Evolutionary conservation across 139 green algal species (phyloP).

Genomic region (Chlorella sorokiniana): DNA sequence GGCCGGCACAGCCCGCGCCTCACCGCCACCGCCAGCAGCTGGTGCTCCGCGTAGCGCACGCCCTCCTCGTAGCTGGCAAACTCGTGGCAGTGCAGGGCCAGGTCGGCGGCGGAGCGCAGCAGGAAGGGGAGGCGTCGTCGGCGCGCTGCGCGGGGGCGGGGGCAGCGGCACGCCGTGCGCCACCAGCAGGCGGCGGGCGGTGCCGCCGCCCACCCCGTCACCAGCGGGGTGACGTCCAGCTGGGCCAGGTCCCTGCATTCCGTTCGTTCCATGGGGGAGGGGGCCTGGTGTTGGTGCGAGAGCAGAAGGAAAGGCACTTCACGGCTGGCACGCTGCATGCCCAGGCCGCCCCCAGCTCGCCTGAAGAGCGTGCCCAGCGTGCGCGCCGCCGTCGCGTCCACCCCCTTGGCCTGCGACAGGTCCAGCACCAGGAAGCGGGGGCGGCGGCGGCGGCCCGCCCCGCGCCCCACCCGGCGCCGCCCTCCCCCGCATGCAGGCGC

Average conservation of each 20-base stretch:
- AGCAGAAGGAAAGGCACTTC: background rate
- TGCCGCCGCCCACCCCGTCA: slow-evolving; percentile 1
- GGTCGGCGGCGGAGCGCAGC: background rate
- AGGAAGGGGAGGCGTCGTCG: background rate
- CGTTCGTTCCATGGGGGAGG: too few relatives aligned
- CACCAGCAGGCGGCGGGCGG: slow-evolving; percentile 18
- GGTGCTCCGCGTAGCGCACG: slow-evolving; percentile 8
- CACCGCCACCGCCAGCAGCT: slow-evolving; percentile 28
- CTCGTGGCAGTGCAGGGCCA: slow-evolving; percentile 21
- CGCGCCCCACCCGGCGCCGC: background rate
- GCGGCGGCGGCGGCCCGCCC: slow-evolving; percentile 2
- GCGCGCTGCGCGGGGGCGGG: background rate
- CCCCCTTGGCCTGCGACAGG: slow-evolving; percentile 34
- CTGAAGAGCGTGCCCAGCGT: slow-evolving; percentile 32
- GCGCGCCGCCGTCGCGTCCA: slow-evolving; percentile 38
- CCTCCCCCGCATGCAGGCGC: background rate
- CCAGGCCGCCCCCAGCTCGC: background rate
- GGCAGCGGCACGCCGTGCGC: slow-evolving; percentile 21
- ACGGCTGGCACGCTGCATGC: background rate
- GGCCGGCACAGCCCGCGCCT: slow-evolving; percentile 6
- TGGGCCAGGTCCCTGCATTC: slow-evolving; percentile 28
- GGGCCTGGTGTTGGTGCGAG: too few relatives aligned
- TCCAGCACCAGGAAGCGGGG: slow-evolving; percentile 42
- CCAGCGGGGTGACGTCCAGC: slow-evolving; percentile 17
- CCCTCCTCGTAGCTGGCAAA: slow-evolving; percentile 16